phyloP scores from a whole-genome alignment of 495 filamentous ascomycete species.

The Penicillium cataractarum region DNA sequence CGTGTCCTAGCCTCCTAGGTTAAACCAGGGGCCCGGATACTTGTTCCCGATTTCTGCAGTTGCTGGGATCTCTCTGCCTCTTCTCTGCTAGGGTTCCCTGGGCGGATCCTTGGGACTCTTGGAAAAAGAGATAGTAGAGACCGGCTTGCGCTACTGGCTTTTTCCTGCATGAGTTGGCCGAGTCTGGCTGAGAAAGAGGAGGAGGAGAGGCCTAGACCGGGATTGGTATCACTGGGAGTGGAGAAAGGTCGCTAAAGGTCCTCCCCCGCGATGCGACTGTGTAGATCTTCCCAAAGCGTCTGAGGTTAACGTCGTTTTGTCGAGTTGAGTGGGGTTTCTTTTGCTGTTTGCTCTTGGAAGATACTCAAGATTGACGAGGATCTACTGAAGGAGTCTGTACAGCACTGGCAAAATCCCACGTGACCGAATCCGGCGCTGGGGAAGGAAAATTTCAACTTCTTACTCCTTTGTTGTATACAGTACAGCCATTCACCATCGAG shows the following conservation, averaged over 20 bases:
- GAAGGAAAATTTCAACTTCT: not conserved
- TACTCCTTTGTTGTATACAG: not conserved
- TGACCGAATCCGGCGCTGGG: constrained; percentile 10
- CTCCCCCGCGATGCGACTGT: constrained; percentile 24
- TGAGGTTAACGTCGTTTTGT: no score
- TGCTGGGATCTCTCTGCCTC: not conserved
- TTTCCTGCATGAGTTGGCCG: no score
- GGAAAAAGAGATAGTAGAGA: not conserved
- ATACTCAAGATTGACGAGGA: no score
- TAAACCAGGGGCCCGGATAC: constrained; percentile 3
- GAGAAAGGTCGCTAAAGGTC: constrained; percentile 6
- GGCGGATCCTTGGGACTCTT: not conserved
- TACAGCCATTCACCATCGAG: not conserved
- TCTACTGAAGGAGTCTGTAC: no score
- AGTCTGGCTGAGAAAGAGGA: not conserved
- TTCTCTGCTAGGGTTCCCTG: not conserved
- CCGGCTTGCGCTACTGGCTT: not conserved
- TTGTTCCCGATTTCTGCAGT: constrained; percentile 1
- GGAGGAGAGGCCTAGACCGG: constrained; percentile 20
- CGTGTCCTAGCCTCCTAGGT: not conserved
- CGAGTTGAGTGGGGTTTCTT: no score
- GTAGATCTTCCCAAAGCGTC: constrained; percentile 8
- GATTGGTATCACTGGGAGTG: constrained; percentile 12
- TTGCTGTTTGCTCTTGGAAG: no score
- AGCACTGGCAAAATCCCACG: constrained; percentile 9